These are phyloP conservation scores for Kluyveromyces marxianus DNA, from an alignment of 1,139 yeast species.

Conservation along the genomic window DNA sequence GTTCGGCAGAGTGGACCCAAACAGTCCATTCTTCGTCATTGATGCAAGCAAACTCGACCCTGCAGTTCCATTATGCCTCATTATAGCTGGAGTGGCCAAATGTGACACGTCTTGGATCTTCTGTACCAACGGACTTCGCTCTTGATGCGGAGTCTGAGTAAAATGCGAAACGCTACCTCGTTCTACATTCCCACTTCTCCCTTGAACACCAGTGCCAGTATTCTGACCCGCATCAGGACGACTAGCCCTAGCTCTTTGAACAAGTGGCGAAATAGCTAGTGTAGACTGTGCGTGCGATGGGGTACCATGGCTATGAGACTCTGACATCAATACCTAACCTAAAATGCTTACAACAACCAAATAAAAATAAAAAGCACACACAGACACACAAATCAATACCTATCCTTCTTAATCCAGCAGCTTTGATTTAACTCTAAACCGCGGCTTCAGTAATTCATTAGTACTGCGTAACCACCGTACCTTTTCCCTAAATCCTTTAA, in stretches of 20 bases:
- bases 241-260: slow-evolving; percentile 30
- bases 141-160: slow-evolving; percentile 18
- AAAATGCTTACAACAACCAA: neutral
- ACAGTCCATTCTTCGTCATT: slow-evolving; percentile 23
- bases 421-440: no score
- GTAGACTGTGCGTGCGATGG: slow-evolving; percentile 53
- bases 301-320: slow-evolving; percentile 18
- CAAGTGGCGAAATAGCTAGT: slow-evolving; percentile 53
- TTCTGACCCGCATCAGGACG: slow-evolving; percentile 1
- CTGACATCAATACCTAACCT: neutral
- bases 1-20: slow-evolving; percentile 26
- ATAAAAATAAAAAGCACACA: no score
- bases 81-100: slow-evolving; percentile 20
- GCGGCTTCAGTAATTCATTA: no score
- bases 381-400: no score
- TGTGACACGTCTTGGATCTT: slow-evolving; percentile 18
- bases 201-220: slow-evolving; percentile 4
- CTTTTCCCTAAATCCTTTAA: neutral
- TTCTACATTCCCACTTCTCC: neutral
- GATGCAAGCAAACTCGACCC: slow-evolving; percentile 20
- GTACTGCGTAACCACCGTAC: no score
- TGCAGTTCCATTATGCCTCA: slow-evolving; percentile 11
- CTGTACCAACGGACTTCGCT: slow-evolving; percentile 27
- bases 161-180: neutral
- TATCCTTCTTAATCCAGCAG: no score